A percentile compares a stretch with the other conserved stretches of the same genome.
These are phyloP conservation scores for Claviceps digitariae DNA, from an alignment of 2,329 filamentous ascomycete species.

Conservation along the genomic window DNA sequence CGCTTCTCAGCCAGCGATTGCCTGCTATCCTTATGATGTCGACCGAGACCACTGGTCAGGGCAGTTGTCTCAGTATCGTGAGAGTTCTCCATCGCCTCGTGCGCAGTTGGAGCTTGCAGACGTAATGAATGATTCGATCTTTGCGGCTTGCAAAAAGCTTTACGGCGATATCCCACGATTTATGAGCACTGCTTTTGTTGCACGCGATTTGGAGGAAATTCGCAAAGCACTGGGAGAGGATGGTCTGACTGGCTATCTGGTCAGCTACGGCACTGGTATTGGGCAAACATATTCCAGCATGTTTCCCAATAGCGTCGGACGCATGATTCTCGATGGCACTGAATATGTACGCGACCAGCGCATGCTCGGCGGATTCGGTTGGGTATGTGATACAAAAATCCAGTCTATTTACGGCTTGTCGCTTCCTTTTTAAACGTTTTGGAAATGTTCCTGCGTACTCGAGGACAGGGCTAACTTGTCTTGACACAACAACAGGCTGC, in stretches of 20 bases:
- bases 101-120: conserved; percentile 29
- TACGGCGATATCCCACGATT: conserved; percentile 33
- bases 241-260: conserved; percentile 33
- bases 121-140: conserved; percentile 31
- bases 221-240: conserved; percentile 30
- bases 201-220: conserved; percentile 35
- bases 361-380: conserved; percentile 31
- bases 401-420: neutral
- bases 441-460: neutral
- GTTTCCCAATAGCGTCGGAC: conserved; percentile 34
- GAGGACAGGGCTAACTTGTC: neutral
- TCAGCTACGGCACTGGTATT: conserved; percentile 39
- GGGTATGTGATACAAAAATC: conserved; percentile 6
- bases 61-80: conserved; percentile 24
- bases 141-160: conserved; percentile 28
- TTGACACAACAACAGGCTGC: conserved; percentile 16
- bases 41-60: conserved; percentile 33
- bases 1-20: conserved; percentile 27
- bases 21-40: conserved; percentile 32
- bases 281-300: conserved; percentile 37
- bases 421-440: neutral
- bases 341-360: conserved; percentile 34
- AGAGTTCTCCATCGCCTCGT: conserved; percentile 20
- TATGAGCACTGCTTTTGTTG: conserved; percentile 31
- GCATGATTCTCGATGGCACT: conserved; percentile 35